phyloP scores from a whole-genome alignment of 768 basidiomycete species.

The Galerina sulciceps region DNA sequence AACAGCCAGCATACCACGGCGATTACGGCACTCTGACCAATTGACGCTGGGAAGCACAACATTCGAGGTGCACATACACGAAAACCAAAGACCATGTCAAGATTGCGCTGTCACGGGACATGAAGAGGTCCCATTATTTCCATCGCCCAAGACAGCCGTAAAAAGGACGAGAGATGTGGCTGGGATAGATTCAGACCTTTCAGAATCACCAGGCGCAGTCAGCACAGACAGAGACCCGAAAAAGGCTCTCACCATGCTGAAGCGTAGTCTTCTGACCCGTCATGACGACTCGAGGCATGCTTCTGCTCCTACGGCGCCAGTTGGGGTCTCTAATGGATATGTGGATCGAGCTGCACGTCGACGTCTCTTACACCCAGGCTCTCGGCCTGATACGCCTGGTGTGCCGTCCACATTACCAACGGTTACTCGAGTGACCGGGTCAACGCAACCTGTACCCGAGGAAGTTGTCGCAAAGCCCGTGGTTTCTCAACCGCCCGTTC shows the following conservation, averaged over 20 bases:
- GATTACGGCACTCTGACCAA: constrained; percentile 64
- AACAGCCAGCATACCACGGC: constrained; percentile 69
- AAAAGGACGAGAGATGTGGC: constrained; percentile 33
- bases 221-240: constrained; percentile 51
- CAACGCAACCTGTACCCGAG: not conserved
- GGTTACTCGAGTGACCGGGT: not conserved
- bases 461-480: constrained; percentile 2
- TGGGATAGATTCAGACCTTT: constrained; percentile 28
- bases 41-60: constrained; percentile 73
- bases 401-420: constrained; percentile 32
- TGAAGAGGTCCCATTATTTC: constrained; percentile 66
- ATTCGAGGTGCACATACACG: constrained; percentile 74
- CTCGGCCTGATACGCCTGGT: constrained; percentile 59
- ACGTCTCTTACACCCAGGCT: constrained; percentile 58
- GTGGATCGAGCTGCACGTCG: constrained; percentile 75
- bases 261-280: constrained; percentile 62
- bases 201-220: constrained; percentile 21
- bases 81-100: constrained; percentile 60
- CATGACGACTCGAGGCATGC: constrained; percentile 32
- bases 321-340: constrained; percentile 38
- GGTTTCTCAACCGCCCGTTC: constrained; percentile 46
- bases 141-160: constrained; percentile 24
- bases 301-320: constrained; percentile 13
- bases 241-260: constrained; percentile 68
- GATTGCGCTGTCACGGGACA: constrained; percentile 57